Evolutionary conservation across 116 monocot genomes (phyloP).

Genomic region (Thalassia testudinum): DNA sequence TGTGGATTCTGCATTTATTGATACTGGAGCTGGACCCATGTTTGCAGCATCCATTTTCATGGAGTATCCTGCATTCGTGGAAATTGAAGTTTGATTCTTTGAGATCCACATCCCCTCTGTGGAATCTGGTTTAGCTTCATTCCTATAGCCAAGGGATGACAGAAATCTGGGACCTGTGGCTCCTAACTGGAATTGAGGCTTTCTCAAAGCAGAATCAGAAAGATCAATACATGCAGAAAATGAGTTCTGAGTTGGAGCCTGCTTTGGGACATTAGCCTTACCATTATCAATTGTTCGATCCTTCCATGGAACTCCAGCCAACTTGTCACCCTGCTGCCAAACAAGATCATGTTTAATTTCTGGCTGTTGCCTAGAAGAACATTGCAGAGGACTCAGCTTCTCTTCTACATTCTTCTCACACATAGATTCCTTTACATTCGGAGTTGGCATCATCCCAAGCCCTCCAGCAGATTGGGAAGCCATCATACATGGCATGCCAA

Average conservation of each 20-base stretch:
- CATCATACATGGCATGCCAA: no score
- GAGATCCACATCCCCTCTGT: no score
- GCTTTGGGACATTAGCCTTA: neutral
- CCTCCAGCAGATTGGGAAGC: no score
- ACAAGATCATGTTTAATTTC: neutral
- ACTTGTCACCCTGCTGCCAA: constrained; percentile 1
- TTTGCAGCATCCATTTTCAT: no score
- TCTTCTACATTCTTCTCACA: neutral
- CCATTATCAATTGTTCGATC: neutral
- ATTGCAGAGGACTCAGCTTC: constrained; percentile 3
- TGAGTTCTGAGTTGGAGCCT: neutral
- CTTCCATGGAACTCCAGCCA: neutral
- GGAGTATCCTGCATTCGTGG: no score
- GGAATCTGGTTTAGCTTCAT: no score
- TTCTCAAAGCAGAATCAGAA: neutral
- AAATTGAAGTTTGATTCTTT: no score
- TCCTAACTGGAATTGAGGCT: neutral
- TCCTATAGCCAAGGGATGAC: no score
- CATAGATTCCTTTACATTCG: no score
- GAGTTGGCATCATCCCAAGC: no score
- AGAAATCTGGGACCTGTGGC: neutral
- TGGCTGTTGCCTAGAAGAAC: neutral
- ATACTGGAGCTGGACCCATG: no score
- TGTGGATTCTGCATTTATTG: no score
- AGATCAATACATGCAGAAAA: neutral